Conservation (phyloP, 441 rosid species). For the Erysimum cheiri region DNA sequence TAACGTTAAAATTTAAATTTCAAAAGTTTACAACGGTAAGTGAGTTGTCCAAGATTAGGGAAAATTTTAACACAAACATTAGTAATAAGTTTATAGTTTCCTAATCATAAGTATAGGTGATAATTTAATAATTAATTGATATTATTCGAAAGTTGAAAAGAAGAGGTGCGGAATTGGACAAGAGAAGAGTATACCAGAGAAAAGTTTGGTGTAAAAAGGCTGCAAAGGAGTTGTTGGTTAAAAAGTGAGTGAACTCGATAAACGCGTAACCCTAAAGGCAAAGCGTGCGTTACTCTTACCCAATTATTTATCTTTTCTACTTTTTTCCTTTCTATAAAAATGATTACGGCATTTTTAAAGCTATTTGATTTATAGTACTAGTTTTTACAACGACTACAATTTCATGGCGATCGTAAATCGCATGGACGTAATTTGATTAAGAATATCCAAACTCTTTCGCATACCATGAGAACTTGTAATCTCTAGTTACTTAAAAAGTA, state of each 20-base stretch:
- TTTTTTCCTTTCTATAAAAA: conserved; percentile 6
- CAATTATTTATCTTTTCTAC: conserved; percentile 28
- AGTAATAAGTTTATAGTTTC: background rate
- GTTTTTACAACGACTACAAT: conserved; percentile 46
- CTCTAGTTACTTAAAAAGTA: too few relatives aligned
- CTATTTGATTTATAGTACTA: conserved; percentile 28
- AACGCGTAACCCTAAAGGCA: conserved; percentile 75
- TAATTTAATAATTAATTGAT: background rate
- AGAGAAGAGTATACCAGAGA: conserved; percentile 37
- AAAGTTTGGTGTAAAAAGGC: conserved; percentile 22
- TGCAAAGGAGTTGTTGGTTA: conserved; percentile 39
- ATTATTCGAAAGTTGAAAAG: conserved; percentile 31
- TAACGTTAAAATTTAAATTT: background rate
- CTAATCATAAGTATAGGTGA: background rate
- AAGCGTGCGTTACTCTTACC: conserved; percentile 70
- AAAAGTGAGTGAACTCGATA: conserved; percentile 48
- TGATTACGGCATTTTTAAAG: conserved; percentile 14
- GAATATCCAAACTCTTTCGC: too few relatives aligned
- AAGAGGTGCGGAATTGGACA: conserved; percentile 31
- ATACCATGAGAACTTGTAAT: too few relatives aligned
- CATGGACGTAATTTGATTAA: background rate
- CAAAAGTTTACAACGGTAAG: background rate
- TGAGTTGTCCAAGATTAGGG: background rate
- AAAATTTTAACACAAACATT: background rate
- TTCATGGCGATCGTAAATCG: background rate